A percentile compares a stretch with the other conserved stretches of the same genome.
Evolutionary conservation across 2,329 filamentous ascomycete species (phyloP).

Genomic region (Paecilomyces variotii): DNA sequence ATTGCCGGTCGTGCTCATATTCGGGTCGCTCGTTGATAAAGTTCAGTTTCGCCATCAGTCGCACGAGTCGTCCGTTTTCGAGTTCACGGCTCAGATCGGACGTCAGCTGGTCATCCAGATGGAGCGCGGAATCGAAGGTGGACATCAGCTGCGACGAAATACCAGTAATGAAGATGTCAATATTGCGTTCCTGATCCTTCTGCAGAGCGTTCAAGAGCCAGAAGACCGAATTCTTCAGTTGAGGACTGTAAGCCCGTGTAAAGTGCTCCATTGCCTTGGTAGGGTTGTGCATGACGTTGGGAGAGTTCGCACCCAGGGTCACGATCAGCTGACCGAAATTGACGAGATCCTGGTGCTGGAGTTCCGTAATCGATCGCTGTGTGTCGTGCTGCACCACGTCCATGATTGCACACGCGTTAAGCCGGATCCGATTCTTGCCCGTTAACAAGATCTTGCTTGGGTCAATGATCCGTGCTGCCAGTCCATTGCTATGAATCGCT

Average conservation of each 20-base stretch:
- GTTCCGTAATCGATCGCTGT: conserved; percentile 58
- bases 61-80: conserved; percentile 79
- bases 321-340: conserved; percentile 79
- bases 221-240: conserved; percentile 68
- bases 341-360: conserved; percentile 80
- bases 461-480: conserved; percentile 81
- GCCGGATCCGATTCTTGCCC: conserved; percentile 77
- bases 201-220: conserved; percentile 70
- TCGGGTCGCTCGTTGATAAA: conserved; percentile 86
- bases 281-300: conserved; percentile 52
- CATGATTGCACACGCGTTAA: conserved; percentile 80
- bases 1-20: conserved; percentile 65
- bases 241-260: conserved; percentile 64
- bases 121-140: conserved; percentile 70
- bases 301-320: conserved; percentile 66
- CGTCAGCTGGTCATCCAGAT: conserved; percentile 66
- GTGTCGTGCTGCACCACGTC: conserved; percentile 81
- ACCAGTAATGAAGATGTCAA: conserved; percentile 69
- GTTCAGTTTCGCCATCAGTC: conserved; percentile 74
- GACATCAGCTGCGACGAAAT: conserved; percentile 71
- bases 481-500: conserved; percentile 68
- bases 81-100: conserved; percentile 70
- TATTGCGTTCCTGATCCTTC: conserved; percentile 55
- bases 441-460: conserved; percentile 84
- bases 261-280: conserved; percentile 69